These are phyloP conservation scores for Colletotrichum salicis DNA, from an alignment of 2,329 filamentous ascomycete species.

Conservation along the genomic window DNA sequence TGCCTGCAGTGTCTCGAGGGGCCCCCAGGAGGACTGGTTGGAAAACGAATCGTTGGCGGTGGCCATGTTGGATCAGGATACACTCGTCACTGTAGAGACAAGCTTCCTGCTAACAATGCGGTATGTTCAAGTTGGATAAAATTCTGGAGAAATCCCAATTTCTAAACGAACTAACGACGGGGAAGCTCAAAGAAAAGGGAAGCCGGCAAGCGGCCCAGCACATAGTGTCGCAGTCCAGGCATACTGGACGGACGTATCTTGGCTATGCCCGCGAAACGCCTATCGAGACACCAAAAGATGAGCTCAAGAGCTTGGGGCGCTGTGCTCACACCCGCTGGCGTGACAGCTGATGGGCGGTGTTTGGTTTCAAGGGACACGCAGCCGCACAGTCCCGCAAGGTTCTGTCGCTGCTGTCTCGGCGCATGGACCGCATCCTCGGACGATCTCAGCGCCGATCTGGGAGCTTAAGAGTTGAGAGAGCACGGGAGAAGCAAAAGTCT, in stretches of 20 bases:
- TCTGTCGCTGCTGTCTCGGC: slow-evolving; percentile 22
- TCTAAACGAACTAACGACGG: not conserved
- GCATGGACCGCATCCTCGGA: slow-evolving; percentile 34
- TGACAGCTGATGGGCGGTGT: slow-evolving; percentile 31
- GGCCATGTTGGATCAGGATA: slow-evolving; percentile 24
- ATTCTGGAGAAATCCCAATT: not conserved
- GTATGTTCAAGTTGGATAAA: slow-evolving; percentile 1
- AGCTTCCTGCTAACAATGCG: not conserved
- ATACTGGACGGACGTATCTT: slow-evolving; percentile 30
- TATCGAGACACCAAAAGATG: slow-evolving; percentile 18
- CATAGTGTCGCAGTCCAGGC: slow-evolving; percentile 10
- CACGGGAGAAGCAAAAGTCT: not conserved
- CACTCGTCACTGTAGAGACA: not conserved
- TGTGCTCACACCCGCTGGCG: slow-evolving; percentile 4
- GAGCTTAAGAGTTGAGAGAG: not conserved
- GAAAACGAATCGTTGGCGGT: slow-evolving; percentile 29
- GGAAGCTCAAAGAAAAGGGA: slow-evolving; percentile 30
- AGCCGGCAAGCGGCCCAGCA: slow-evolving; percentile 22
- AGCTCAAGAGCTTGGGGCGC: slow-evolving; percentile 31
- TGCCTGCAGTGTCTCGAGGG: slow-evolving; percentile 28
- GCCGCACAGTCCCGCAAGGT: slow-evolving; percentile 20
- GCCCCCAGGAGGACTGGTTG: slow-evolving; percentile 23
- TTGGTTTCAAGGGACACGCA: slow-evolving; percentile 33
- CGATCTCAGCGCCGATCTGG: slow-evolving; percentile 30
- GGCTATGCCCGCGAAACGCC: slow-evolving; percentile 24